A percentile compares a stretch with the other conserved stretches of the same genome.
Conservation (phyloP, 1,284 basidiomycete species). For the Amylostereum areolatum region DNA sequence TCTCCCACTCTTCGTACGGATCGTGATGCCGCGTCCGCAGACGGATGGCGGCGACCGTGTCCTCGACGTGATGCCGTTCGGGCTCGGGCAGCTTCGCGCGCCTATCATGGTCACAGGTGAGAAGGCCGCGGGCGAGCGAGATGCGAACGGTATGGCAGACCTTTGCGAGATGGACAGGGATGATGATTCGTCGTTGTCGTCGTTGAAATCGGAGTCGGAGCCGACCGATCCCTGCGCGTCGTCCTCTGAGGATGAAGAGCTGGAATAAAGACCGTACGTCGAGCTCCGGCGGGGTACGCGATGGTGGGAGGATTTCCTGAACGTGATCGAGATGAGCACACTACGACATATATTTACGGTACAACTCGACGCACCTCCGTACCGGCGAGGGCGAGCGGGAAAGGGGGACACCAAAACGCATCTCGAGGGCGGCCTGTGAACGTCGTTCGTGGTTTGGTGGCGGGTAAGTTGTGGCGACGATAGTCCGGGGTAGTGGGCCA, state of each 20-base stretch:
- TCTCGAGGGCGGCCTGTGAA: too few species aligned
- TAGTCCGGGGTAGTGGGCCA: too few species aligned
- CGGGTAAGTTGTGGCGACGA: too few species aligned
- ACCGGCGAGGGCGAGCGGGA: too few species aligned
- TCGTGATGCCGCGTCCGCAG: slow-evolving; percentile 61
- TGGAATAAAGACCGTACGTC: slow-evolving; percentile 50
- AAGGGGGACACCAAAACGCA: too few species aligned
- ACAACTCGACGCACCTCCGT: too few species aligned
- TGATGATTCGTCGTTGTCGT: slow-evolving; percentile 31
- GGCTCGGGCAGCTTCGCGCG: slow-evolving; percentile 24
- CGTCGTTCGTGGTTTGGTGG: too few species aligned
- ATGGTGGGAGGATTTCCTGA: too few species aligned
- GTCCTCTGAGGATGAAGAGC: slow-evolving; percentile 47
- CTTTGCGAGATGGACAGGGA: slow-evolving; percentile 9
- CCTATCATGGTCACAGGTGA: slow-evolving; percentile 1
- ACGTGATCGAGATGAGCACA: too few species aligned
- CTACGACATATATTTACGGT: too few species aligned
- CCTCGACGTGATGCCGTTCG: slow-evolving; percentile 52
- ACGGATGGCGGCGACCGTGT: slow-evolving; percentile 65
- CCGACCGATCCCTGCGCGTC: slow-evolving; percentile 31
- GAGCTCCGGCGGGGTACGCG: slow-evolving; percentile 32
- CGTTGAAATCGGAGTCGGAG: slow-evolving; percentile 28
- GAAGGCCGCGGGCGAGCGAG: slow-evolving; percentile 24
- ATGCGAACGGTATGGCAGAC: slow-evolving; percentile 24
- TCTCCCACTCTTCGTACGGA: slow-evolving; percentile 76